Evolutionary conservation across 352 stramenopile species (phyloP).

Genomic region (Phytophthora europaea): DNA sequence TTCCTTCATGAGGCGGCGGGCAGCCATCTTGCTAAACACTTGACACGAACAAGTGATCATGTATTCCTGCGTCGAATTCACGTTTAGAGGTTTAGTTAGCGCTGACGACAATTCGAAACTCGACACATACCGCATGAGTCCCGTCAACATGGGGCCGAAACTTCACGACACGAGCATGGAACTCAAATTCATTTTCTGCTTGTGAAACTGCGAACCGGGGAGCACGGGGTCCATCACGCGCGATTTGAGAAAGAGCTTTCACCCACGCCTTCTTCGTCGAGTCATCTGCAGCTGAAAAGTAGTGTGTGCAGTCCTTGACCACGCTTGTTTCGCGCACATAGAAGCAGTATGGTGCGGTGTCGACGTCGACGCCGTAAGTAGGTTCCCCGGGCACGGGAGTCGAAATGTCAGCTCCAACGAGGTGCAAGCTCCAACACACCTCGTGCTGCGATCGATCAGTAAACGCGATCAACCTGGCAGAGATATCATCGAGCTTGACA

Average conservation of each 20-base stretch:
- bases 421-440: slow-evolving; percentile 57
- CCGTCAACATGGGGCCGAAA: slow-evolving; percentile 50
- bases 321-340: slow-evolving; percentile 59
- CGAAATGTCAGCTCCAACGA: slow-evolving; percentile 63
- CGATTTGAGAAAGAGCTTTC: slow-evolving; percentile 51
- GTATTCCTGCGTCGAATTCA: slow-evolving; percentile 54
- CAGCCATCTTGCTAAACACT: slow-evolving; percentile 59
- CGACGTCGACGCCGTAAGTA: slow-evolving; percentile 56
- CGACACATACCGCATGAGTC: slow-evolving; percentile 53
- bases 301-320: slow-evolving; percentile 45
- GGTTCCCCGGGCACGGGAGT: slow-evolving; percentile 66
- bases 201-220: slow-evolving; percentile 49
- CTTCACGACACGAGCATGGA: slow-evolving; percentile 55
- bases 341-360: slow-evolving; percentile 67
- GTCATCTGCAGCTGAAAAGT: slow-evolving; percentile 53
- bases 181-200: slow-evolving; percentile 52
- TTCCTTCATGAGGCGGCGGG: slow-evolving; percentile 60
- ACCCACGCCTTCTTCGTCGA: slow-evolving; percentile 69
- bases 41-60: slow-evolving; percentile 70
- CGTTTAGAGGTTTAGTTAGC: neutral
- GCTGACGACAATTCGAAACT: neutral
- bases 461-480: slow-evolving; percentile 68
- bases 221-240: slow-evolving; percentile 51
- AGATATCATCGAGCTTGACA: slow-evolving; percentile 75
- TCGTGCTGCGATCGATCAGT: slow-evolving; percentile 57